A percentile compares a stretch with the other conserved stretches of the same genome.
Evolutionary conservation across 257 asterid genomes (phyloP).

Genomic region (Gardenia jasminoides): DNA sequence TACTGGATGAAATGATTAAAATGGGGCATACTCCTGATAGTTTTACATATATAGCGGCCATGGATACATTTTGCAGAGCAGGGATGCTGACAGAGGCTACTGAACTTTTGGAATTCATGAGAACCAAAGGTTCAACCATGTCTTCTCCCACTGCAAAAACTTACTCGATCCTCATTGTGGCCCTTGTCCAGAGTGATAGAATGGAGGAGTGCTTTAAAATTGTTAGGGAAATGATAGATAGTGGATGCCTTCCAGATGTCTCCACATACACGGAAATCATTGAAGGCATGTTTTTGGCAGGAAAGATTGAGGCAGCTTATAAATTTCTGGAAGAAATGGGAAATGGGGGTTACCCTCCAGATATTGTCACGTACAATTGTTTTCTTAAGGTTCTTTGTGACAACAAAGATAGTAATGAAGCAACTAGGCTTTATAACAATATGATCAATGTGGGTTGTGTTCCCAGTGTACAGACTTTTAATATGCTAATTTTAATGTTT

Average conservation of each 20-base stretch:
- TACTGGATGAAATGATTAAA: slow-evolving; percentile 76
- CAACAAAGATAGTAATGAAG: slow-evolving; percentile 57
- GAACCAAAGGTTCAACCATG: slow-evolving; percentile 62
- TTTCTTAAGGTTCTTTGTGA: slow-evolving; percentile 85
- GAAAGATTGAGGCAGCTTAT: slow-evolving; percentile 76
- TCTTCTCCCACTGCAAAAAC: slow-evolving; percentile 94
- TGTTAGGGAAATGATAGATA: slow-evolving; percentile 61
- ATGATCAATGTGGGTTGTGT: slow-evolving; percentile 63
- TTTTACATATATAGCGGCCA: slow-evolving; percentile 80
- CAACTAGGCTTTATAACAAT: slow-evolving; percentile 49
- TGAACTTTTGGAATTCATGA: slow-evolving; percentile 77
- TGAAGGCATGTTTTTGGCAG: slow-evolving; percentile 69
- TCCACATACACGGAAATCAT: slow-evolving; percentile 79
- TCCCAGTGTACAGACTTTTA: slow-evolving; percentile 88
- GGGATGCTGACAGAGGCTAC: slow-evolving; percentile 83
- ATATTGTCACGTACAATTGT: slow-evolving; percentile 85
- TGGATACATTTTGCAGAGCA: slow-evolving; percentile 80
- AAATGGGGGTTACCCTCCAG: slow-evolving; percentile 78
- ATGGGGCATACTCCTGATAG: slow-evolving; percentile 71
- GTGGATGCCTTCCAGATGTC: slow-evolving; percentile 93
- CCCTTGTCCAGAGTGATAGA: slow-evolving; percentile 62
- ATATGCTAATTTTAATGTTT: slow-evolving; percentile 73
- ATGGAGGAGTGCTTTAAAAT: slow-evolving; percentile 65
- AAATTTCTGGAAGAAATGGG: slow-evolving; percentile 83
- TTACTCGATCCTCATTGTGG: slow-evolving; percentile 69